A percentile compares a stretch with the other conserved stretches of the same genome.
Conservation (phyloP, 2,329 filamentous ascomycete species). For the Alternaria sp. region DNA sequence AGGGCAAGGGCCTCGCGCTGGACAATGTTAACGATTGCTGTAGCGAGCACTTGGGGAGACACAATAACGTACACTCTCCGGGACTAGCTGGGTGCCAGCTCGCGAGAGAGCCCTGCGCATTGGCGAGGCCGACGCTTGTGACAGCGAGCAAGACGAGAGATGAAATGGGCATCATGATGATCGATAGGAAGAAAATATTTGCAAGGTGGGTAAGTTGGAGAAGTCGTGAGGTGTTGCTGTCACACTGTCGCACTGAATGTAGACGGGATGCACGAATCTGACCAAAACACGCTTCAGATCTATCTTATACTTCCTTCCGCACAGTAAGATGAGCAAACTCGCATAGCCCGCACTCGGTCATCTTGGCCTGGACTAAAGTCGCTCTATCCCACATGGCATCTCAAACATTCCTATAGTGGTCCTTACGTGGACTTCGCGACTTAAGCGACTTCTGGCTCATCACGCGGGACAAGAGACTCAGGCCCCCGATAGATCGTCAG, state of each 20-base stretch:
- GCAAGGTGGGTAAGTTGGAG: neutral
- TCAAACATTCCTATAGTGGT: neutral
- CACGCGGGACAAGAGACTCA: neutral
- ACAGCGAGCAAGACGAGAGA: neutral
- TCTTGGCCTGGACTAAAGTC: neutral
- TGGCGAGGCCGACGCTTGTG: neutral
- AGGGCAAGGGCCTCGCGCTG: constrained; percentile 37
- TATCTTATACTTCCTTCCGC: neutral
- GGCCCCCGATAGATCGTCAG: neutral
- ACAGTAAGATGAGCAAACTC: neutral
- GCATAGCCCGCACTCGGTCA: neutral
- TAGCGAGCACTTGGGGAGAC: neutral
- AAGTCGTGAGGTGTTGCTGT: neutral
- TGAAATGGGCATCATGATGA: neutral
- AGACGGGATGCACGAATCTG: neutral
- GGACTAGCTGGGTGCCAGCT: constrained; percentile 1
- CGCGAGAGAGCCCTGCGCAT: neutral
- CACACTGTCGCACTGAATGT: neutral
- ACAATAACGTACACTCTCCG: neutral
- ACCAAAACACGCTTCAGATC: neutral
- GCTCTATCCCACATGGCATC: neutral
- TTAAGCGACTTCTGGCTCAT: neutral
- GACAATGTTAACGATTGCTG: neutral
- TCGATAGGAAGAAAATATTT: neutral
- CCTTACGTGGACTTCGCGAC: neutral